phyloP scores from a whole-genome alignment of 176 grass and related monocot genomes.

The Rhipidocladum racemiflorum region DNA sequence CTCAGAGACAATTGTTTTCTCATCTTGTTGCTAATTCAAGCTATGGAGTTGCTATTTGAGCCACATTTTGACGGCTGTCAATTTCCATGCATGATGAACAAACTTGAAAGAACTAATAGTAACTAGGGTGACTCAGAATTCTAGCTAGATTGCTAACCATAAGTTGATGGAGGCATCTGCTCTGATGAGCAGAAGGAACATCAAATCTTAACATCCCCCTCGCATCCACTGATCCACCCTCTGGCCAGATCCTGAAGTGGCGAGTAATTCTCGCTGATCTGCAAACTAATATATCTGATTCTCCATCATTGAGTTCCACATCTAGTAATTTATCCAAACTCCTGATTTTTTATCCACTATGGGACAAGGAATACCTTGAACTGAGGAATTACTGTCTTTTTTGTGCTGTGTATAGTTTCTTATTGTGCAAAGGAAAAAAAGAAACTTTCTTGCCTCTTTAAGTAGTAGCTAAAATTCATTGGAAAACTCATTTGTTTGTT shows the following conservation, averaged over 20 bases:
- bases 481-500: too few relatives aligned
- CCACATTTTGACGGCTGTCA: not conserved
- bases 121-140: not conserved
- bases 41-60: not conserved
- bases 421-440: not conserved
- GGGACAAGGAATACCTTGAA: not conserved
- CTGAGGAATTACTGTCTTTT: not conserved
- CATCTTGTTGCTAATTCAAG: not conserved
- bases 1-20: not conserved
- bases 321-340: not conserved
- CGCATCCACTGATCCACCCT: not conserved
- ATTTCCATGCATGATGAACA: conserved; percentile 9
- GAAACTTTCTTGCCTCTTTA: not conserved
- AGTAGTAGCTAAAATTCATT: not conserved
- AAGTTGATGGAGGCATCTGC: not conserved
- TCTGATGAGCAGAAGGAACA: not conserved
- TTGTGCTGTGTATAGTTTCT: not conserved
- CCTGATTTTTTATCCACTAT: not conserved
- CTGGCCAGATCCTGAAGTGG: not conserved
- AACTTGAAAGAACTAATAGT: not conserved
- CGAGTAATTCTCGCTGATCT: not conserved
- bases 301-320: not conserved
- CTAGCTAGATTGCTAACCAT: not conserved
- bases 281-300: not conserved
- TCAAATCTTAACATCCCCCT: not conserved